These are phyloP conservation scores for Chrysosporium keratinophilum DNA, from an alignment of 2,329 filamentous ascomycete genomes.

Conservation along the genomic window DNA sequence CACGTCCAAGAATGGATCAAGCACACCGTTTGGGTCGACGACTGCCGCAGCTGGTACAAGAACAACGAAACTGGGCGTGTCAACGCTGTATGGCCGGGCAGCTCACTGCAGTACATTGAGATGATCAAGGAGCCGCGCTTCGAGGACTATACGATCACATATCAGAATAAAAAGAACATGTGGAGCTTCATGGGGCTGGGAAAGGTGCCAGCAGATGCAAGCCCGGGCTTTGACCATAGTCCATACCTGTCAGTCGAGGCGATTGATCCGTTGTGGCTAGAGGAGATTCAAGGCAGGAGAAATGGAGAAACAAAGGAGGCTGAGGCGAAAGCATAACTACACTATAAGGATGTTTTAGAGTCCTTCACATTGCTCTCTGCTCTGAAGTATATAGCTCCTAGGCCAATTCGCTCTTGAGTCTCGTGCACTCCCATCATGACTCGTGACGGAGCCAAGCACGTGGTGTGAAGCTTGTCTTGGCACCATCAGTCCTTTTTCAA, in stretches of 20 bases:
- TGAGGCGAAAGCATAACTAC: background rate
- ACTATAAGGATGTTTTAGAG: background rate
- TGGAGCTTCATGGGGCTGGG: slow-evolving; percentile 29
- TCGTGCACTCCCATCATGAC: no score
- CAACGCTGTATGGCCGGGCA: slow-evolving; percentile 43
- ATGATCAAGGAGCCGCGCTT: slow-evolving; percentile 33
- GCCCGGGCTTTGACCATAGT: slow-evolving; percentile 21
- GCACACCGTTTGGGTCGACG: slow-evolving; percentile 23
- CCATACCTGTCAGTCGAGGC: slow-evolving; percentile 26
- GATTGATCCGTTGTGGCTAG: slow-evolving; percentile 29
- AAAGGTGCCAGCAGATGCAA: slow-evolving; percentile 23
- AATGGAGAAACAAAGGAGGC: slow-evolving; percentile 5
- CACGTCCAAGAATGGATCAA: slow-evolving; percentile 28
- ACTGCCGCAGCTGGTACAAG: slow-evolving; percentile 26
- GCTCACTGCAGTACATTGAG: slow-evolving; percentile 41
- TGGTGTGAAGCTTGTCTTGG: no score
- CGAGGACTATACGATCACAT: slow-evolving; percentile 37
- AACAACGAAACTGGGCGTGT: slow-evolving; percentile 34
- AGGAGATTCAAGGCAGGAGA: slow-evolving; percentile 18
- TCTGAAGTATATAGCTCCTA: no score
- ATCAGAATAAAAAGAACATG: slow-evolving; percentile 19
- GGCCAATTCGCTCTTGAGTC: no score
- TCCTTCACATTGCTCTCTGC: background rate
- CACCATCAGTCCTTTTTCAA: no score
- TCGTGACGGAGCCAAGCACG: no score